Evolutionary conservation across 345 rosid species (phyloP).

Genomic region (Adansonia digitata): DNA sequence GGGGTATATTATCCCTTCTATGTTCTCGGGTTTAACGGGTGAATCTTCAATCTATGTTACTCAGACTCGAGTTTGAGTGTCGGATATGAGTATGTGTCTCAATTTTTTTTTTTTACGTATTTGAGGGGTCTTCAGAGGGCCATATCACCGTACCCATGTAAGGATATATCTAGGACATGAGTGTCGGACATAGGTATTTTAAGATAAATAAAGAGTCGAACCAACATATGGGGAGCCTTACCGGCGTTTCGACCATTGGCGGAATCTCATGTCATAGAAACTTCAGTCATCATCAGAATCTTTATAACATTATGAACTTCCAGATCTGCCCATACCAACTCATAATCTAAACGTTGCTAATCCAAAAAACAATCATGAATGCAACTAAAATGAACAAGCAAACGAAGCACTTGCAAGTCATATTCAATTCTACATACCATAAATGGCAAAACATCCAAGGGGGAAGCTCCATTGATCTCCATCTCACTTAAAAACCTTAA

Average conservation of each 20-base stretch:
- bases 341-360: not conserved
- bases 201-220: too few relatives aligned
- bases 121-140: too few relatives aligned
- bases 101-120: too few relatives aligned
- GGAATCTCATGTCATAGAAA: not conserved
- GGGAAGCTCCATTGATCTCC: not conserved
- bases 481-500: not conserved
- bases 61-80: too few relatives aligned
- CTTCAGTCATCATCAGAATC: not conserved
- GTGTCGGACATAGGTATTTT: too few relatives aligned
- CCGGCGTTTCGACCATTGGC: not conserved
- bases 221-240: not conserved
- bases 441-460: not conserved
- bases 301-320: slow-evolving; percentile 3
- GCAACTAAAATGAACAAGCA: slow-evolving; percentile 5
- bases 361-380: not conserved
- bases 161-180: too few relatives aligned
- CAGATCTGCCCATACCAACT: not conserved
- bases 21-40: not conserved
- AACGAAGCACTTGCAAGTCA: not conserved
- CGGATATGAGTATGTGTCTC: too few relatives aligned
- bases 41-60: too few relatives aligned
- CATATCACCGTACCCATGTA: too few relatives aligned
- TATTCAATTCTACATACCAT: not conserved
- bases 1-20: not conserved